Conservation (phyloP, 1,284 basidiomycete species). For the Leccinum fallax region DNA sequence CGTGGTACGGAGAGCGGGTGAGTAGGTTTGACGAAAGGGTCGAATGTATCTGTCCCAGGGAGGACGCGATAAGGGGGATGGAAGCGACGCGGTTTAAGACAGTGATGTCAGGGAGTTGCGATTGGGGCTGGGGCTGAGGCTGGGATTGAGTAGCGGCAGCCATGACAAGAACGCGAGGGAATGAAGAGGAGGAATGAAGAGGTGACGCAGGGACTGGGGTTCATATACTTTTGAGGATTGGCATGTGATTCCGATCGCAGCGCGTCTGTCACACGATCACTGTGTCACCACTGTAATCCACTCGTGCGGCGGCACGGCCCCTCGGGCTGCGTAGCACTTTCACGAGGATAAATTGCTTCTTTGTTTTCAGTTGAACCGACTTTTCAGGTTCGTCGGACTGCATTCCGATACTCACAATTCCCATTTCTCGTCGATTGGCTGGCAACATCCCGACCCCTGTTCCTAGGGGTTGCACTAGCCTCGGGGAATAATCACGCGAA, state of each 20-base stretch:
- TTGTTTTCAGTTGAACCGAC: neutral
- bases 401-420: too few relatives aligned
- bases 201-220: conserved; percentile 26
- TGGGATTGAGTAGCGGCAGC: conserved; percentile 44
- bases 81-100: conserved; percentile 61
- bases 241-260: conserved; percentile 28
- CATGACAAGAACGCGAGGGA: conserved; percentile 32
- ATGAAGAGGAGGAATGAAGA: conserved; percentile 8
- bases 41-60: conserved; percentile 57
- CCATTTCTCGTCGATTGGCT: neutral
- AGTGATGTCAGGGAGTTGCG: conserved; percentile 55
- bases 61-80: conserved; percentile 70
- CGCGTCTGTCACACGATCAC: conserved; percentile 24
- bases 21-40: conserved; percentile 60
- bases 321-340: neutral
- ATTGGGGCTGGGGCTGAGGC: conserved; percentile 32
- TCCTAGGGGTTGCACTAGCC: conserved; percentile 11
- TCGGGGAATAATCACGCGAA: conserved; percentile 10
- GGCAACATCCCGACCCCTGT: conserved; percentile 14
- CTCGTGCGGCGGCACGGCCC: neutral
- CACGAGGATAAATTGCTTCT: conserved; percentile 6
- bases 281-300: neutral
- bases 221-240: conserved; percentile 27
- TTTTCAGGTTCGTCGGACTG: neutral
- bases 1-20: conserved; percentile 63